Evolutionary conservation across 441 rosid genomes (phyloP).

Genomic region (Erodium trifolium): DNA sequence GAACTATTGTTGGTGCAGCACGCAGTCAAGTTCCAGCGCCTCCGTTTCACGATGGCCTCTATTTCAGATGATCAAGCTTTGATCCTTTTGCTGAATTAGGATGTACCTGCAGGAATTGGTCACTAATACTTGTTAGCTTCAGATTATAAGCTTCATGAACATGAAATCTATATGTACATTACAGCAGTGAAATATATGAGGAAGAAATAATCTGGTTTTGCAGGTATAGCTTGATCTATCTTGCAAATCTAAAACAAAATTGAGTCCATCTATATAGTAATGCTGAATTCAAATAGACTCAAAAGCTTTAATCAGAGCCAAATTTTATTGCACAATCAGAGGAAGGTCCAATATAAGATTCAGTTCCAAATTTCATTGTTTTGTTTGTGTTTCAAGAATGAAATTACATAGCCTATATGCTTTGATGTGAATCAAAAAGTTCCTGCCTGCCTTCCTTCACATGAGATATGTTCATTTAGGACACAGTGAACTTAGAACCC

Average conservation of each 20-base stretch:
- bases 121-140: conserved; percentile 35
- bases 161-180: no score
- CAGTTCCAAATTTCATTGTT: not conserved
- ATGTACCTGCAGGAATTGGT: not conserved
- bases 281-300: not conserved
- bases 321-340: not conserved
- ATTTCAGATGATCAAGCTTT: conserved; percentile 58
- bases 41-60: conserved; percentile 47
- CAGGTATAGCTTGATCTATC: not conserved
- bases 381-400: not conserved
- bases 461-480: not conserved
- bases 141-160: no score
- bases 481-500: not conserved
- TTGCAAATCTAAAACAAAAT: not conserved
- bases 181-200: not conserved
- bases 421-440: no score
- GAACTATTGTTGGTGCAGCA: conserved; percentile 55
- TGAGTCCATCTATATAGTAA: not conserved
- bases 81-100: not conserved
- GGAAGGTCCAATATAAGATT: not conserved
- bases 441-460: not conserved
- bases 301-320: not conserved
- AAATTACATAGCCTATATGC: no score
- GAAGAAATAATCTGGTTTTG: not conserved
- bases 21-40: conserved; percentile 73